Evolutionary conservation across 805 yeast species (phyloP).

Genomic region (Blastobotrys robertii): DNA sequence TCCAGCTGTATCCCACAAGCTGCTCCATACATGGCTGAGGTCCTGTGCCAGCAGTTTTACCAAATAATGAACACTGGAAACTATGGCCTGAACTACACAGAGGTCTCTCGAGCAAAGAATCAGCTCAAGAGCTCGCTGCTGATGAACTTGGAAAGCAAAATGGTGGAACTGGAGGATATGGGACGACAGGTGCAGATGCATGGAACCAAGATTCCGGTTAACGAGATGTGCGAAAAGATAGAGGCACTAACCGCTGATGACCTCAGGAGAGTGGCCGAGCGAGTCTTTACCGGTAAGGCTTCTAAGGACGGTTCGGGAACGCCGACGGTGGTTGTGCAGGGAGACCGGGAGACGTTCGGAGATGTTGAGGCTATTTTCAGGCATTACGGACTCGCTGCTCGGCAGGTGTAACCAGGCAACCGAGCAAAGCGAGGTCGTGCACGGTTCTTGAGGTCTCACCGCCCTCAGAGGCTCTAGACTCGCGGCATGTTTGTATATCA

Average conservation of each 20-base stretch:
- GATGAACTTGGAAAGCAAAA: conserved; percentile 87
- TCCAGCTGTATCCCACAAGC: conserved; percentile 80
- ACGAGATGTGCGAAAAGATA: conserved; percentile 74
- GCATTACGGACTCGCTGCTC: conserved; percentile 61
- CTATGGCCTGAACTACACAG: conserved; percentile 57
- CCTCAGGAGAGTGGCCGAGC: conserved; percentile 61
- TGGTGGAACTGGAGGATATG: conserved; percentile 90
- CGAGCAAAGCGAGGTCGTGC: too few relatives aligned
- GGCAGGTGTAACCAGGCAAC: not conserved
- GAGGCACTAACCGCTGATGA: conserved; percentile 59
- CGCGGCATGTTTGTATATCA: too few relatives aligned
- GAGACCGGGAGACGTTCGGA: conserved; percentile 76
- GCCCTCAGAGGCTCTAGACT: too few relatives aligned
- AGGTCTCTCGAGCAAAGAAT: conserved; percentile 83
- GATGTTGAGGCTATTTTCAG: conserved; percentile 60
- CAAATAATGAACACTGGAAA: conserved; percentile 41
- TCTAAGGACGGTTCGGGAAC: conserved; percentile 43
- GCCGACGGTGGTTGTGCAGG: conserved; percentile 88
- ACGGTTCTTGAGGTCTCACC: too few relatives aligned
- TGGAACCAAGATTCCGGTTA: conserved; percentile 61
- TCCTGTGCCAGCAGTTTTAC: conserved; percentile 57
- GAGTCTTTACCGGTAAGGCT: conserved; percentile 61
- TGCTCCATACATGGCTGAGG: conserved; percentile 72
- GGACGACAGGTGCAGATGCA: conserved; percentile 90
- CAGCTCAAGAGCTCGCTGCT: conserved; percentile 79